phyloP scores from a whole-genome alignment of 495 filamentous ascomycete genomes.

The Hypoxylon lenormandii region DNA sequence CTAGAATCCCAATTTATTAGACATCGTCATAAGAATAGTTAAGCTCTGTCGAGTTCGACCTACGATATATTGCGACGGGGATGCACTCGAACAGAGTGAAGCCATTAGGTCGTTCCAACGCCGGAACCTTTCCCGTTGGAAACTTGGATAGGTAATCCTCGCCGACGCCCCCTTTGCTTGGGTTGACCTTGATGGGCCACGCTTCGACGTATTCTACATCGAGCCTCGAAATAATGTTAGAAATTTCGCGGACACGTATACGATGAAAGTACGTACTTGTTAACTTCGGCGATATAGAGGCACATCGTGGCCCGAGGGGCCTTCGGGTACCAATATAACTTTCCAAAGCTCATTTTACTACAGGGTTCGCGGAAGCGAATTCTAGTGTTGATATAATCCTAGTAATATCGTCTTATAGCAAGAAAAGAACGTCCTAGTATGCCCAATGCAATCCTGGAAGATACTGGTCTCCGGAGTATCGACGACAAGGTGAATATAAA shows the following conservation, averaged over 20 bases:
- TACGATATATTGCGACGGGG: neutral
- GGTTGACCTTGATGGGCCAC: neutral
- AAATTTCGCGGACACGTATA: neutral
- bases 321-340: neutral
- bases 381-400: neutral
- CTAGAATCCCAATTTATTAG: neutral
- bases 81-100: conserved; percentile 1
- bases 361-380: neutral
- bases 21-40: neutral
- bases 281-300: neutral
- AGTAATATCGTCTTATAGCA: too few species aligned
- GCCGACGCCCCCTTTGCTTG: neutral
- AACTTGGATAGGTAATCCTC: neutral
- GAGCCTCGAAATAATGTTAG: neutral
- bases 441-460: too few species aligned
- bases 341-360: neutral
- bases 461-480: neutral
- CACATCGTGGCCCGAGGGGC: neutral
- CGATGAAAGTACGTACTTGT: neutral
- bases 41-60: neutral
- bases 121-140: neutral
- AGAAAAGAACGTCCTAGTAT: too few species aligned
- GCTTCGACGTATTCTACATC: conserved; percentile 1
- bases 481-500: neutral
- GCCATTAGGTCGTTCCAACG: neutral